Evolutionary conservation across 768 basidiomycete genomes (phyloP).

Genomic region (Russula ochroleuca): DNA sequence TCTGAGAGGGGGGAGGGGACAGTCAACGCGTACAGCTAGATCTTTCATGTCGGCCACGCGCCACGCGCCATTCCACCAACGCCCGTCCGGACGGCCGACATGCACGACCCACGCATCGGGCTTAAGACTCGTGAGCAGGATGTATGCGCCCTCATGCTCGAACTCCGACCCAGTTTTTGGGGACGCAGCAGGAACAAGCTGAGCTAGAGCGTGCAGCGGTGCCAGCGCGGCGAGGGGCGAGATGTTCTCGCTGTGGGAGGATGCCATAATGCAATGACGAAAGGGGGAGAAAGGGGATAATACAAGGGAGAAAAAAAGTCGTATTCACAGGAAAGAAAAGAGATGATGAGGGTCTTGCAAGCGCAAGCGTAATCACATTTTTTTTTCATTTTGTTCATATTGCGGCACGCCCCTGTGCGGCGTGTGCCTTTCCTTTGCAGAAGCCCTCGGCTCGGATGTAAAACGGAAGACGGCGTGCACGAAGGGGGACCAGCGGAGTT

Average conservation of each 20-base stretch:
- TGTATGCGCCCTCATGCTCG: background rate
- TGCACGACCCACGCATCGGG: constrained; percentile 17
- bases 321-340: constrained; percentile 12
- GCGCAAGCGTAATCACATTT: background rate
- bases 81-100: constrained; percentile 17
- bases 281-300: background rate
- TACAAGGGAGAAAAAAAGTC: background rate
- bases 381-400: too few species aligned
- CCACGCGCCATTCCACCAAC: constrained; percentile 23
- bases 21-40: constrained; percentile 1
- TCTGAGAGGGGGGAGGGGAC: background rate
- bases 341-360: background rate
- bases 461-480: constrained; percentile 2
- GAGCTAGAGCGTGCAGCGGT: constrained; percentile 16
- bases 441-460: background rate
- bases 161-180: background rate
- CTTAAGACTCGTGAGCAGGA: constrained; percentile 14
- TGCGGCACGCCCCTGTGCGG: background rate
- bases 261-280: constrained; percentile 3
- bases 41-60: constrained; percentile 9
- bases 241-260: background rate
- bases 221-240: constrained; percentile 15
- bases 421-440: background rate
- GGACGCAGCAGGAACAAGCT: constrained; percentile 7
- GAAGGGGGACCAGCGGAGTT: background rate